A percentile compares a stretch with the other conserved stretches of the same genome.
Conservation (phyloP, 768 basidiomycete genomes). For the Tephrocybe rancida region DNA sequence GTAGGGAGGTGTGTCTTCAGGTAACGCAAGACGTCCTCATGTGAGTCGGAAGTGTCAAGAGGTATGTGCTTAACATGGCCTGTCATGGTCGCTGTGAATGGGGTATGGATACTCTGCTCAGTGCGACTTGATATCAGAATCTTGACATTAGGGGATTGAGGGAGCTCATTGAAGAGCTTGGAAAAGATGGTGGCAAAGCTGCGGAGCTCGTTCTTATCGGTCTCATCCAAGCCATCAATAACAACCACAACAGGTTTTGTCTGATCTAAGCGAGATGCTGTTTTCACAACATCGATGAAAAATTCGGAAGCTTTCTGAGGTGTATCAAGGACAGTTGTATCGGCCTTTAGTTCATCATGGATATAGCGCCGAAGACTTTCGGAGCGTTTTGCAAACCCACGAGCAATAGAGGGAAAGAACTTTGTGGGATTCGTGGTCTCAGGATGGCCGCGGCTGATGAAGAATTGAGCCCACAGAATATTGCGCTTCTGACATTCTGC, state of each 20-base stretch:
- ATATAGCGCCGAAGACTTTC: neutral
- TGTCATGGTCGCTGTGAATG: neutral
- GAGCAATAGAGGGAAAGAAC: neutral
- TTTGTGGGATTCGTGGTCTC: neutral
- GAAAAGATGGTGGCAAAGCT: neutral
- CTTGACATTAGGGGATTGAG: neutral
- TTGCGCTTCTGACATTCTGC: neutral
- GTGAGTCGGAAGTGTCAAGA: neutral
- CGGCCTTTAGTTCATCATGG: neutral
- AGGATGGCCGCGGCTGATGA: neutral
- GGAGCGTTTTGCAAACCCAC: neutral
- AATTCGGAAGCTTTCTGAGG: neutral
- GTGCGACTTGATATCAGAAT: neutral
- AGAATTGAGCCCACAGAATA: neutral
- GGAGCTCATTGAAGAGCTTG: neutral
- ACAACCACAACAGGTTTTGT: neutral
- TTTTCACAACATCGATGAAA: neutral
- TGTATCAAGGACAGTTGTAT: neutral
- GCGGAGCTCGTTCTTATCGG: neutral
- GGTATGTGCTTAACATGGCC: neutral
- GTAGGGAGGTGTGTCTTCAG: neutral
- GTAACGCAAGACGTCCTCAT: neutral
- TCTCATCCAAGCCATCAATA: neutral
- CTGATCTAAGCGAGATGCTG: neutral
- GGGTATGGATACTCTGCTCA: neutral